Percentiles rank a stretch among this genome's conserved stretches.
Conservation (phyloP, 129 eudicot genomes). For the Artemisia annua region DNA sequence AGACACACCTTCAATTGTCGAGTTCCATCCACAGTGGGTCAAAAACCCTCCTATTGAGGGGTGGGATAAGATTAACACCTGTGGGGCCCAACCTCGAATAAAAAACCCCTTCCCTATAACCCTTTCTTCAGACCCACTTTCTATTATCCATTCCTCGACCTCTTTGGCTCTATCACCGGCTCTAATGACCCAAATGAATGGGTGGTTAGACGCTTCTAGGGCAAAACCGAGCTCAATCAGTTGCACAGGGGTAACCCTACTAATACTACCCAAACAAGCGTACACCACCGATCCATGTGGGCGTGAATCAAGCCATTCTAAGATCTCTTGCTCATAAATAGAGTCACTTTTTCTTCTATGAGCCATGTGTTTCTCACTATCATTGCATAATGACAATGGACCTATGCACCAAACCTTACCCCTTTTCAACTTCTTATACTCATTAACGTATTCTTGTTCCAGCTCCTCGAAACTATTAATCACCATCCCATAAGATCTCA, state of each 20-base stretch:
- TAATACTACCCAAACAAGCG: conserved; percentile 46
- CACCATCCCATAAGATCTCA: conserved; percentile 32
- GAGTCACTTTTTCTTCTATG: conserved; percentile 39
- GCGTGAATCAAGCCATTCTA: conserved; percentile 45
- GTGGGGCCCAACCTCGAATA: conserved; percentile 71
- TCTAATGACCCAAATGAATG: conserved; percentile 49
- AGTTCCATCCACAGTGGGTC: conserved; percentile 79
- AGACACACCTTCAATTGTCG: conserved; percentile 49
- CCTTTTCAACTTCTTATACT: conserved; percentile 29
- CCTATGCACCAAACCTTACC: conserved; percentile 48
- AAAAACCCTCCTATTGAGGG: conserved; percentile 51
- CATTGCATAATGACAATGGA: conserved; percentile 42
- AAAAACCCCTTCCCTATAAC: conserved; percentile 40
- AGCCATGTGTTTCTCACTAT: conserved; percentile 22
- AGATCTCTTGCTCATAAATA: conserved; percentile 23
- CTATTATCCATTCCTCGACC: conserved; percentile 41
- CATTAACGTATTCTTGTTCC: conserved; percentile 41
- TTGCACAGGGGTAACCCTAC: conserved; percentile 26
- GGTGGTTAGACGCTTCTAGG: conserved; percentile 32
- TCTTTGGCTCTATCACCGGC: conserved; percentile 20
- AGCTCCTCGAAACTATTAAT: conserved; percentile 51
- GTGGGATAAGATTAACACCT: conserved; percentile 50
- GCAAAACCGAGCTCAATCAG: conserved; percentile 45
- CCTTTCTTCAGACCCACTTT: conserved; percentile 49
- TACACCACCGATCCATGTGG: conserved; percentile 35